phyloP scores from a whole-genome alignment of 106 monocot genomes.

The Phalaenopsis aphrodite region DNA sequence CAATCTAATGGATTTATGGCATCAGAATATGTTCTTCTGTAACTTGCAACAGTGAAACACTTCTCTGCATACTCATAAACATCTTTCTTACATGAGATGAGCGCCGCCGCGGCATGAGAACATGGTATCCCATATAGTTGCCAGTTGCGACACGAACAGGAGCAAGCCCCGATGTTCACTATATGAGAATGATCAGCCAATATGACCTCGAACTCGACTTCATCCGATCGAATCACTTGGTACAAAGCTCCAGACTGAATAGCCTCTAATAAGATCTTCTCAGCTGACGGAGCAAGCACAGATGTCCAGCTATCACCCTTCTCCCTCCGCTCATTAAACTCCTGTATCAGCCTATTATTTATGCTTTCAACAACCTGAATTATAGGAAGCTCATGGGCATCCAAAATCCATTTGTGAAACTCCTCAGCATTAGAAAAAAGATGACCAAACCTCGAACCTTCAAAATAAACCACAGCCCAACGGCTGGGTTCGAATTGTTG shows the following conservation, averaged over 20 bases:
- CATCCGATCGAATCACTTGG: constrained; percentile 58
- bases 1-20: constrained; percentile 32
- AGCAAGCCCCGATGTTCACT: constrained; percentile 47
- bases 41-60: constrained; percentile 33
- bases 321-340: constrained; percentile 34
- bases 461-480: constrained; percentile 46
- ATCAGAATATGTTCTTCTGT: constrained; percentile 33
- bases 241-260: constrained; percentile 19
- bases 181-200: constrained; percentile 40
- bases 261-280: constrained; percentile 32
- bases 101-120: constrained; percentile 51
- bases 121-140: constrained; percentile 61
- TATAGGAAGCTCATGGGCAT: constrained; percentile 50
- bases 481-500: constrained; percentile 28
- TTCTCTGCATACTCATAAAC: constrained; percentile 41
- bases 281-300: constrained; percentile 40
- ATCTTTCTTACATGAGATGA: constrained; percentile 43
- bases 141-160: constrained; percentile 65
- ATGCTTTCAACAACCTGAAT: constrained; percentile 55
- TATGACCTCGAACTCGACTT: constrained; percentile 58
- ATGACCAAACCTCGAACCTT: constrained; percentile 51
- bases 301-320: constrained; percentile 28
- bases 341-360: constrained; percentile 26
- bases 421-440: constrained; percentile 47
- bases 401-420: constrained; percentile 53